Percentiles rank a stretch among this genome's conserved stretches.
Conservation (phyloP, 495 filamentous ascomycete genomes). For the Podospora comata region DNA sequence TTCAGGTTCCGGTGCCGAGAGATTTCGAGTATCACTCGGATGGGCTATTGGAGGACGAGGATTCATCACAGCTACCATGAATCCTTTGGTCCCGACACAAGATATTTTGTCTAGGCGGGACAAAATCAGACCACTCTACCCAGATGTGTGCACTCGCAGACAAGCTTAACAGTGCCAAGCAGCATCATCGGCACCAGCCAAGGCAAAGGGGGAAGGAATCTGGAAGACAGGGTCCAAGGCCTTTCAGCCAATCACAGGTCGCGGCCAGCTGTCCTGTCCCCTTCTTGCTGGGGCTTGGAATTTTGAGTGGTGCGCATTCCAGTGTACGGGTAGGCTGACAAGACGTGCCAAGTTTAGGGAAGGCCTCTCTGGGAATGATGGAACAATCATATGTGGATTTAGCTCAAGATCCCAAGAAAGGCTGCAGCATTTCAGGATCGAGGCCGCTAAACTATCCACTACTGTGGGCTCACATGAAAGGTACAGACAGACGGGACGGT, state of each 20-base stretch:
- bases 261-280: background rate
- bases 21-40: slow-evolving; percentile 34
- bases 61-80: background rate
- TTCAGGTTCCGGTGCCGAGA: slow-evolving; percentile 21
- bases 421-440: background rate
- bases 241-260: background rate
- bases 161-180: background rate
- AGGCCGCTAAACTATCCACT: background rate
- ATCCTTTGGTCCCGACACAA: background rate
- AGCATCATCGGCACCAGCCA: background rate
- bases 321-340: background rate
- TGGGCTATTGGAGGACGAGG: slow-evolving; percentile 16
- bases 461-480: background rate
- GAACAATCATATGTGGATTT: background rate
- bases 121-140: background rate
- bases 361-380: background rate
- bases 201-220: background rate
- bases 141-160: background rate
- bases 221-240: background rate
- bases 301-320: background rate
- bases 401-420: background rate
- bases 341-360: background rate
- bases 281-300: background rate
- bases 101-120: background rate
- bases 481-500: background rate